Conservation (phyloP, 768 basidiomycete species). For the Calocera cornea region DNA sequence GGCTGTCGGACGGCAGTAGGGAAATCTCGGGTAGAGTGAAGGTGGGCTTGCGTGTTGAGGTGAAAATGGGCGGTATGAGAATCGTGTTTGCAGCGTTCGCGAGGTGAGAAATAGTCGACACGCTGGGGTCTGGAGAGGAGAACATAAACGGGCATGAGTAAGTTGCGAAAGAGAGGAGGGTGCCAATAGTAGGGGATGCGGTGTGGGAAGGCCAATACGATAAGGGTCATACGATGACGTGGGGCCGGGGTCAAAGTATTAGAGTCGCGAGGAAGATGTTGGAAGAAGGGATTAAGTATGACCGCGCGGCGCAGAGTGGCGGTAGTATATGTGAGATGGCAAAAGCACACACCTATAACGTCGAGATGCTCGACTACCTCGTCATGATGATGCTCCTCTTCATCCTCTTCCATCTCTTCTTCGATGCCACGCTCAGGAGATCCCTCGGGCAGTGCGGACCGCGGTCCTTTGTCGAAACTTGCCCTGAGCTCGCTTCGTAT, state of each 20-base stretch:
- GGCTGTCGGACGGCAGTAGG: conserved; percentile 9
- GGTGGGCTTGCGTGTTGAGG: conserved; percentile 57
- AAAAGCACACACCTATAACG: conserved; percentile 43
- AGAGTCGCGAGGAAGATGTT: too few relatives aligned
- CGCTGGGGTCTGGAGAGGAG: conserved; percentile 44
- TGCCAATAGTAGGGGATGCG: conserved; percentile 4
- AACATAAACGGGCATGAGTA: neutral
- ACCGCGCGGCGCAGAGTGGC: neutral
- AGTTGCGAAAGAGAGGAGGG: neutral
- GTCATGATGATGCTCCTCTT: conserved; percentile 41
- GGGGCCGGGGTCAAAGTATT: neutral
- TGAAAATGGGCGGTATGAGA: conserved; percentile 55
- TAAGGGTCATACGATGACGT: neutral
- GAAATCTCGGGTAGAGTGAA: conserved; percentile 38
- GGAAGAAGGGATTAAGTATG: too few relatives aligned
- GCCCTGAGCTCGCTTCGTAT: neutral
- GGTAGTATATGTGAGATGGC: neutral
- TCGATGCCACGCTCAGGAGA: neutral
- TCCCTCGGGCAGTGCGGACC: neutral
- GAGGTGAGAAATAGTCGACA: conserved; percentile 58
- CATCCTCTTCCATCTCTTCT: conserved; percentile 4
- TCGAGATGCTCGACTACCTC: conserved; percentile 76
- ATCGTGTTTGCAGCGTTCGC: conserved; percentile 73
- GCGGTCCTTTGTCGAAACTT: neutral
- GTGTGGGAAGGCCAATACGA: neutral